Base-by-base conservation (phyloP, 352 stramenopile genomes). In the Pythium monospermum region DNA sequence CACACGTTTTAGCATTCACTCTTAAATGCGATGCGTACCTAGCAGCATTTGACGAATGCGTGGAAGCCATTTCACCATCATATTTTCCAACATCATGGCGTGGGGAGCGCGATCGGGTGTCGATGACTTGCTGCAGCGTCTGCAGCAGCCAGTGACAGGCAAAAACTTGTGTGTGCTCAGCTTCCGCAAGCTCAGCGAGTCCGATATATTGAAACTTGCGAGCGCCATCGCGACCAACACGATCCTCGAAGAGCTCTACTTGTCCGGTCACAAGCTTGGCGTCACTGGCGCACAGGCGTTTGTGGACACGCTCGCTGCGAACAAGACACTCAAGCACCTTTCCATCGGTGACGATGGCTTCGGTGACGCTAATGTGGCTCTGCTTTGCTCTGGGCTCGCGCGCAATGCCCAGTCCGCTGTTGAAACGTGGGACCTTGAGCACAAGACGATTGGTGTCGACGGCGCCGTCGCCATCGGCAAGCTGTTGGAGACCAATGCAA, bases 161-260 rank as follows among this genome's bases (percentile, higher is more conserved):
- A 80, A 72, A 49, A 83, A 57, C 45, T 74, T 93, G 31, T 91
- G 78, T 57, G 75, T 93, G 33, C 72, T 93, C 32, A 78, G 71
- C 61, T 85, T 74, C 21, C 79, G 79, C 47, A 82, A 75, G 32
- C 58, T 93, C 41, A 69, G 62, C 8, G 73, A 87, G 30, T 39
- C 54, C 8, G 82, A 93, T 41, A 57, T 75, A 18, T 59, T 64
- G 18, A 59, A 63, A 18, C 66, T 93, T 31, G 79, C 77, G 3
- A 48, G 54, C 5, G 69, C 63, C 3, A 86, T 93, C 54, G 57
- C 64, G 18, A 57, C 25, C 47, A 86, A 87, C 66, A 68, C 69
- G 35, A 58, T 69, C 47, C 66, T 93, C 26, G 62, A 88, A 48
- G 82, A 90, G 52, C 69, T 93, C 25, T 93, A 88, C 47, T 44